Base-by-base conservation (phyloP, 2,329 filamentous ascomycete genomes). In the Cladophialophora bantiana region DNA sequence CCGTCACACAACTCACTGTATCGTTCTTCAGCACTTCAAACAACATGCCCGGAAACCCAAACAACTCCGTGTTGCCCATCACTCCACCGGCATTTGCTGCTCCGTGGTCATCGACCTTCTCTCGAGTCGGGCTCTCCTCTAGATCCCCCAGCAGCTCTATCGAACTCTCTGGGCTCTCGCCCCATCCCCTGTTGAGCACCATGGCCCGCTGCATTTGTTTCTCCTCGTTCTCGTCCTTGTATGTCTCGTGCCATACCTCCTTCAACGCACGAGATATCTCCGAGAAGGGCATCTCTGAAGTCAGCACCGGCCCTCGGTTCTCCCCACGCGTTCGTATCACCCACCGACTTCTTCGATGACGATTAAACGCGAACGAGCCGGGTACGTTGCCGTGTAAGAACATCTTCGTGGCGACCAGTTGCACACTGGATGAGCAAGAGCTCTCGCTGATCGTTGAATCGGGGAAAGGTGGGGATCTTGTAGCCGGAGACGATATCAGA, bases 21-120 rank as follows among this genome's bases (percentile, higher is more conserved):
- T 92, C 93, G 75, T 96, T 97, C 87, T 92, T 94, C 78, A 98
- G 80, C 34, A 99, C 94, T 80, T 99, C 95, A 81, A 99, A 98
- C 55, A 97, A 88, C 78, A 98, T 81, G 0, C 95, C 94, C 0
- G 95, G 94, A 75, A 97, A 97, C 1, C 94, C 94, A 80, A 93
- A 98, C 34, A 99, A 80, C 68, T 94, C 94, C 15, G 94, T 97
- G 64, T 90, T 90, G 20, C 87, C 88, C 68, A 90, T 77, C 69
- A 89, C 75, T 78, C 83, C 76, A 78, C 85, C 80, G 79, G 87
- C 77, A 72, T 84, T 81, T 80, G 80, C 35, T 70, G 73, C 64
- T 4, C 60, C 54, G 13, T 55, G 34, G 7, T 64, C 66, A 15
- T 45, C 74, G 75, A 71, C 71, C 75, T 72, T 58, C 12, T 64